These are phyloP conservation scores for Aspergillus sp. DNA, from an alignment of 2,329 filamentous ascomycete genomes.

Conservation along the genomic window DNA sequence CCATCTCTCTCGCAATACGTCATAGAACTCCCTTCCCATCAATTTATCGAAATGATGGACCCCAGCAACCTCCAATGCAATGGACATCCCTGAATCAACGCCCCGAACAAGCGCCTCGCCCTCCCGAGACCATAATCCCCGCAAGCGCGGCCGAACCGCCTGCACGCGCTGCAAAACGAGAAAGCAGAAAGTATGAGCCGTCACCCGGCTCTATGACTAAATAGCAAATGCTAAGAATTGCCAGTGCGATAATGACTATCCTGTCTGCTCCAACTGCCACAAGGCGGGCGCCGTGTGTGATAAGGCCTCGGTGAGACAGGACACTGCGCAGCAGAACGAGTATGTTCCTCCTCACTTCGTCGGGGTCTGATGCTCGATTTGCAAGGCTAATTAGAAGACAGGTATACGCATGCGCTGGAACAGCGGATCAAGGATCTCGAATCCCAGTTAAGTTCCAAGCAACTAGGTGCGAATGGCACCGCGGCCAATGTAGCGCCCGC, in stretches of 20 bases:
- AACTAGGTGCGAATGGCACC: conserved; percentile 14
- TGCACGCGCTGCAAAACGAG: conserved; percentile 48
- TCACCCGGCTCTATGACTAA: neutral
- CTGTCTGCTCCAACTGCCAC: conserved; percentile 46
- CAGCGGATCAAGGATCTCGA: conserved; percentile 46
- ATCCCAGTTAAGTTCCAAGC: conserved; percentile 23
- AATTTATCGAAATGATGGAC: conserved; percentile 1
- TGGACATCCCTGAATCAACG: conserved; percentile 22
- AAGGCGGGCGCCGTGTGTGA: conserved; percentile 45
- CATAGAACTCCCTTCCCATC: neutral
- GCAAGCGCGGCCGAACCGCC: conserved; percentile 47
- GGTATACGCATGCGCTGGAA: conserved; percentile 46
- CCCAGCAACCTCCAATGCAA: neutral
- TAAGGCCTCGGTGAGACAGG: conserved; percentile 43
- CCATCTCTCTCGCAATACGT: neutral
- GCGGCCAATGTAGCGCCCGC: conserved; percentile 17
- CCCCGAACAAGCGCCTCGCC: conserved; percentile 23
- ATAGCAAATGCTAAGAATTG: neutral
- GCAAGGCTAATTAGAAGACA: conserved; percentile 17
- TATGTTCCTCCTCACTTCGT: conserved; percentile 14
- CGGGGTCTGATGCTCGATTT: neutral
- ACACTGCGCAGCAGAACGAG: conserved; percentile 38
- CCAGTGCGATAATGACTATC: conserved; percentile 47
- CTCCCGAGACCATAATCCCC: conserved; percentile 39
- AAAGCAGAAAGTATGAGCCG: conserved; percentile 43